Evolutionary conservation across 2,329 filamentous ascomycete species (phyloP).

Genomic region (Calonectria multiphialidica): DNA sequence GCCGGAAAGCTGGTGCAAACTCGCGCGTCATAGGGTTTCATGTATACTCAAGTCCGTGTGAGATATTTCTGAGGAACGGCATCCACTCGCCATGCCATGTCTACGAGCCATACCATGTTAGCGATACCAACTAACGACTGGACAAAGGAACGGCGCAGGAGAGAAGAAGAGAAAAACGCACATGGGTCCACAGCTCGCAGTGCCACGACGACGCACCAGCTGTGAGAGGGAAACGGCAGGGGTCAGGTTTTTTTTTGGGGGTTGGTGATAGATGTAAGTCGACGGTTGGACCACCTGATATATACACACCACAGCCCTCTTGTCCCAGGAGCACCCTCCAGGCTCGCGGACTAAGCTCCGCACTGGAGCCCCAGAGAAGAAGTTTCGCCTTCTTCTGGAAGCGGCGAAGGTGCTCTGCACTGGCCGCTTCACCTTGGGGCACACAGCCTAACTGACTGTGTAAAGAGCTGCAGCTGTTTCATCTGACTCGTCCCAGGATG

Average conservation of each 20-base stretch:
- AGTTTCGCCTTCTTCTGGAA: conserved; percentile 26
- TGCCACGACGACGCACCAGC: conserved; percentile 4
- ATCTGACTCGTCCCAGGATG: background rate
- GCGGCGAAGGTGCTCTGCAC: background rate
- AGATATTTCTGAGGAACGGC: conserved; percentile 21
- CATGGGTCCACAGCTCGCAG: conserved; percentile 3
- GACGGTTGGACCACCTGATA: conserved; percentile 5
- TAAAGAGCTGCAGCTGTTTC: conserved; percentile 1
- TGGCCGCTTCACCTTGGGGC: background rate
- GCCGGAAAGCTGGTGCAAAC: conserved; percentile 1
- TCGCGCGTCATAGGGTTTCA: background rate
- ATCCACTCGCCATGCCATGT: conserved; percentile 13
- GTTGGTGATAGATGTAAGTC: conserved; percentile 2
- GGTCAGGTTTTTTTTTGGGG: background rate
- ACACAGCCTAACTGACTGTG: background rate
- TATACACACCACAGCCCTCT: background rate
- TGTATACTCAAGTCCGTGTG: conserved; percentile 3
- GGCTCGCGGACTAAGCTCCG: background rate
- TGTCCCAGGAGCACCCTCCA: background rate
- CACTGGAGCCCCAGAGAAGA: conserved; percentile 3
- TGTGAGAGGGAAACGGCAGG: background rate
- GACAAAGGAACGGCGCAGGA: background rate
- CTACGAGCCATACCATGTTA: background rate
- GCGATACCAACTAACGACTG: background rate
- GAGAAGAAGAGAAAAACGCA: background rate